Evolutionary conservation across 2,329 filamentous ascomycete species (phyloP), one percentile per base, ranked within the genome.

Genomic region (Dactylellina haptotyla): DNA sequence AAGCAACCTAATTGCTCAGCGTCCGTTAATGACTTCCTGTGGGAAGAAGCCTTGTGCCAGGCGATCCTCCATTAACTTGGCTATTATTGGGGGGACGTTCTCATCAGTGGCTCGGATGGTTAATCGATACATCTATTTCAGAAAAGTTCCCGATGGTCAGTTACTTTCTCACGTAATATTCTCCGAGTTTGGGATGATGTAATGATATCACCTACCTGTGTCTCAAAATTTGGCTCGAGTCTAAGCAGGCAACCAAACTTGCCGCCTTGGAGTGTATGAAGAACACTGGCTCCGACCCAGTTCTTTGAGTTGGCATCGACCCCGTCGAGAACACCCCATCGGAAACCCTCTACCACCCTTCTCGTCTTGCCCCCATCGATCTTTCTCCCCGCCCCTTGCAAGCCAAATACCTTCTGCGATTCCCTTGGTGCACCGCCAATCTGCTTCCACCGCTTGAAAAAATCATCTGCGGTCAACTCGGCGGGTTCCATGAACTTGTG

Each of bases 391-490:
- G 84, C 85, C 0, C 80, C 80, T 0, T 83, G 82, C 9, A 94
- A 80, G 0, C 89, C 88, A 81, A 99, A 96, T 30, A 98, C 92
- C 51, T 87, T 87, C 80, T 99, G 95, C 0, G 91, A 89, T 81
- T 99, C 96, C 28, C 96, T 87, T 0, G 93, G 89, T 1, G 88
- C 87, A 3, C 91, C 92, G 10, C 95, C 95, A 78, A 99, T 98
- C 82, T 99, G 95, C 84, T 97, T 96, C 95, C 95, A 99, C 57
- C 96, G 86, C 84, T 96, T 97, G 87, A 99, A 99, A 82, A 98
- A 99, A 80, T 99, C 95, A 58, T 99, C 95, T 0, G 90, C 88
- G 4, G 87, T 87, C 39, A 99, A 84, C 65, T 95, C 90, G 0
- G 95, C 93, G 0, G 91, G 88, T 75, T 97, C 93, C 93, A 98